Percentiles rank a stretch among this genome's conserved stretches.
Conservation (phyloP, 1,284 basidiomycete species). For the Papiliotrema terrestris region DNA sequence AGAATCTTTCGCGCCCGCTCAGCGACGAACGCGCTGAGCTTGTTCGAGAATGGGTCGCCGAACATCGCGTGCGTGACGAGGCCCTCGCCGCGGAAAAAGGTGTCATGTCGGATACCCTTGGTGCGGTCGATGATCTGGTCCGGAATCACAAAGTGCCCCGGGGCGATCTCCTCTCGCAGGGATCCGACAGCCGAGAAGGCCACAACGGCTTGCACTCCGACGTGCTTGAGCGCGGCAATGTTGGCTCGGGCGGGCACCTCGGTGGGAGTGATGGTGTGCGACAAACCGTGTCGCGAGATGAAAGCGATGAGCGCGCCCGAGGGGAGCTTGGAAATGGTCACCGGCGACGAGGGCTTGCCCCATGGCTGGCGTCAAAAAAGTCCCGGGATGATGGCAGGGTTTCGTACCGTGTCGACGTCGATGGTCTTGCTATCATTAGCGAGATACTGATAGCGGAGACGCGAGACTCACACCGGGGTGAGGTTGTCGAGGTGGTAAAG, state of each 20-base stretch:
- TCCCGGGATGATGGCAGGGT: not conserved
- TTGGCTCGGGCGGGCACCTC: constrained; percentile 82
- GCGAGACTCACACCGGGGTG: constrained; percentile 62
- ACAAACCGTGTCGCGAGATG: constrained; percentile 80
- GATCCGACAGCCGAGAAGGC: constrained; percentile 96
- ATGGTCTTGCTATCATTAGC: constrained; percentile 57
- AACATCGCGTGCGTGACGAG: constrained; percentile 92
- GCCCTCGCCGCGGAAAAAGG: constrained; percentile 77
- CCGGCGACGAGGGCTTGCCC: constrained; percentile 88
- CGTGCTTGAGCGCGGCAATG: constrained; percentile 88
- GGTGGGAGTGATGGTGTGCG: constrained; percentile 71
- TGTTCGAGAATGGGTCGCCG: constrained; percentile 78
- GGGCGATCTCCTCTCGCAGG: constrained; percentile 89
- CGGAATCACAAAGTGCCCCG: constrained; percentile 85
- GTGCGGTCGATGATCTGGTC: constrained; percentile 95
- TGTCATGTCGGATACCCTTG: constrained; percentile 79
- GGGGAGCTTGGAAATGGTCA: constrained; percentile 78
- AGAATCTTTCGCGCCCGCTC: constrained; percentile 62
- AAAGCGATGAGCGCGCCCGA: constrained; percentile 81
- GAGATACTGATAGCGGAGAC: not conserved
- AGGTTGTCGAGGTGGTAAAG: constrained; percentile 87
- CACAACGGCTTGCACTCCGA: constrained; percentile 84
- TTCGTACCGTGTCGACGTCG: constrained; percentile 48
- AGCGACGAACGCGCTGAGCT: constrained; percentile 68
- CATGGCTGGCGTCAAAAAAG: constrained; percentile 63